phyloP scores from a whole-genome alignment of 1,284 basidiomycete species.

The Ganoderma lucidum region DNA sequence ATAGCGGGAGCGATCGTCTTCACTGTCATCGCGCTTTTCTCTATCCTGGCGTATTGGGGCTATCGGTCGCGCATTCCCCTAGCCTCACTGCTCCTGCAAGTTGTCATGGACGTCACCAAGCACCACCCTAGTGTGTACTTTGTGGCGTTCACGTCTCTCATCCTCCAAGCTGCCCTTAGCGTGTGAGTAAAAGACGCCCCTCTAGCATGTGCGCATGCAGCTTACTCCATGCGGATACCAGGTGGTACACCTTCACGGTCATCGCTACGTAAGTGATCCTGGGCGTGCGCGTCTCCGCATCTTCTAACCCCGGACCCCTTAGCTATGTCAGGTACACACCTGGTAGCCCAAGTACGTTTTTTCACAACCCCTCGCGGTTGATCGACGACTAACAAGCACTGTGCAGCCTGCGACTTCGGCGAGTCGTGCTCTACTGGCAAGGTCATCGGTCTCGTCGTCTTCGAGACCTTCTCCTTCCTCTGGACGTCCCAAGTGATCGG shows the following conservation, averaged over 20 bases:
- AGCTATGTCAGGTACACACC: constrained; percentile 84
- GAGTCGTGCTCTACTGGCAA: constrained; percentile 59
- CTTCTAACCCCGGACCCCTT: neutral
- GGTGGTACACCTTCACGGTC: constrained; percentile 75
- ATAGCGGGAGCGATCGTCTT: constrained; percentile 81
- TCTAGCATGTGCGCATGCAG: too few species aligned
- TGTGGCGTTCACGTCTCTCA: constrained; percentile 76
- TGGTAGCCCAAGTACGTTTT: constrained; percentile 64
- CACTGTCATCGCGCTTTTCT: constrained; percentile 72
- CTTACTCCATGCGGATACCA: constrained; percentile 35
- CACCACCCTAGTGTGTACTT: constrained; percentile 84
- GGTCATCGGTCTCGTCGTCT: constrained; percentile 79
- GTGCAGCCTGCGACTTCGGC: constrained; percentile 48
- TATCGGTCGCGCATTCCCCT: constrained; percentile 81
- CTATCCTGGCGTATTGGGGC: constrained; percentile 71
- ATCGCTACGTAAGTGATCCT: constrained; percentile 64
- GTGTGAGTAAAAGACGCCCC: constrained; percentile 55
- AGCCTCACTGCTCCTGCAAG: constrained; percentile 80
- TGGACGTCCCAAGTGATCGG: constrained; percentile 86
- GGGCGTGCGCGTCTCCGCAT: neutral
- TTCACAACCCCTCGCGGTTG: neutral
- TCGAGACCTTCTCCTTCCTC: constrained; percentile 82
- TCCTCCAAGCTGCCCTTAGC: constrained; percentile 75
- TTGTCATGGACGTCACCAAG: constrained; percentile 85
- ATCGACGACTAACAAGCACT: neutral